Percentiles rank a stretch among this genome's conserved stretches.
phyloP scores from a whole-genome alignment of 2,329 filamentous ascomycete genomes.

The Spiromastix sp. region DNA sequence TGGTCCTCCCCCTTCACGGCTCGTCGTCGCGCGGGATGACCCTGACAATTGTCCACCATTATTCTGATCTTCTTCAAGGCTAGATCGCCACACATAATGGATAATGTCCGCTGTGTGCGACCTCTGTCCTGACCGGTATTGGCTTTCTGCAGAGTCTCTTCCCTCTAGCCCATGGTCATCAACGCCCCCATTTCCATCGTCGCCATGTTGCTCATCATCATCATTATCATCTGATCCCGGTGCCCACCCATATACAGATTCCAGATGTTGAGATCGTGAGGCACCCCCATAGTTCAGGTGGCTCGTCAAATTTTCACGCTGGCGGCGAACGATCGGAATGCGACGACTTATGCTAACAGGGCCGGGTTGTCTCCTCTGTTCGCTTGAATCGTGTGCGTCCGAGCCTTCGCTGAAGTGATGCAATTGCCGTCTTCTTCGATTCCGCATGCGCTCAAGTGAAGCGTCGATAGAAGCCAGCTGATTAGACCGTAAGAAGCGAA shows the following conservation, averaged over 20 bases:
- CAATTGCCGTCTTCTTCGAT: conserved; percentile 22
- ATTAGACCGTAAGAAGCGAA: conserved; percentile 39
- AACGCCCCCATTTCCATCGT: neutral
- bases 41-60: no score
- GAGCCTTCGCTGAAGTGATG: conserved; percentile 17
- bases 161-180: neutral
- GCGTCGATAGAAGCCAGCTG: conserved; percentile 19
- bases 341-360: conserved; percentile 33
- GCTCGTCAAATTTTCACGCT: conserved; percentile 33
- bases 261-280: conserved; percentile 42
- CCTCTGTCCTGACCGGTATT: no score
- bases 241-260: conserved; percentile 51
- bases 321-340: conserved; percentile 27
- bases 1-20: no score
- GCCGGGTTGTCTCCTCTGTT: conserved; percentile 18
- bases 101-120: conserved; percentile 17
- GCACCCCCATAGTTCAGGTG: conserved; percentile 45
- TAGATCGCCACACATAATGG: conserved; percentile 21
- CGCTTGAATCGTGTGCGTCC: conserved; percentile 28
- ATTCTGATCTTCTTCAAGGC: no score
- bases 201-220: conserved; percentile 16
- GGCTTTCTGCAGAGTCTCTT: neutral
- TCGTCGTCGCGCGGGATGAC: no score
- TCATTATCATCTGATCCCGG: conserved; percentile 33
- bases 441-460: no score